Percentiles rank a stretch among this genome's conserved stretches.
phyloP scores from a whole-genome alignment of 257 asterid species.

The Leptodermis oblonga region DNA sequence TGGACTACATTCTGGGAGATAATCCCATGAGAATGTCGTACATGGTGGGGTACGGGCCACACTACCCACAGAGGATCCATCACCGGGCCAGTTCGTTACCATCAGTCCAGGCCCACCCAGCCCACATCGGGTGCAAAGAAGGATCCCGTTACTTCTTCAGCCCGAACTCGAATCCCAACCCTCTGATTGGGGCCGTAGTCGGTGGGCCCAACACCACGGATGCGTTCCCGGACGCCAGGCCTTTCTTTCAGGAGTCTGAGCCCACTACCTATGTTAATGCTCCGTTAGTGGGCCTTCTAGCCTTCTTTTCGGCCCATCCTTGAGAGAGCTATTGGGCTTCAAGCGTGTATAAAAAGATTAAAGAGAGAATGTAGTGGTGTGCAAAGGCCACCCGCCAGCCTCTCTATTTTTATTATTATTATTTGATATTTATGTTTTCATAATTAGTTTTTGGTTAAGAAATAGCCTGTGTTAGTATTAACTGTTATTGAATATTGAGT shows the following conservation, averaged over 20 bases:
- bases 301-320: conserved; percentile 67
- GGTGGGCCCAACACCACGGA: conserved; percentile 75
- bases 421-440: too few relatives aligned
- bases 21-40: conserved; percentile 79
- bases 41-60: conserved; percentile 84
- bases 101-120: conserved; percentile 51
- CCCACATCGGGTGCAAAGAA: conserved; percentile 54
- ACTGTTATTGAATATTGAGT: too few relatives aligned
- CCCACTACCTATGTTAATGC: conserved; percentile 87
- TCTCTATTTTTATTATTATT: conserved; percentile 22
- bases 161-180: conserved; percentile 68
- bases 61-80: conserved; percentile 67
- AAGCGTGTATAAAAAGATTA: too few relatives aligned
- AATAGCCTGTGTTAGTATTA: too few relatives aligned
- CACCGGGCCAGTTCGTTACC: conserved; percentile 77
- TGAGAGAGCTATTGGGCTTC: conserved; percentile 11
- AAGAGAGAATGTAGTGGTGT: conserved; percentile 50
- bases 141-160: conserved; percentile 56
- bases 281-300: conserved; percentile 70
- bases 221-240: conserved; percentile 67
- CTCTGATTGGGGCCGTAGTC: conserved; percentile 66
- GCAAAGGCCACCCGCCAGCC: conserved; percentile 91
- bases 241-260: conserved; percentile 71
- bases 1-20: conserved; percentile 83
- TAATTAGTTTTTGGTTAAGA: too few relatives aligned